Evolutionary conservation across 495 filamentous ascomycete genomes (phyloP).

Genomic region (Cercophora scortea): DNA sequence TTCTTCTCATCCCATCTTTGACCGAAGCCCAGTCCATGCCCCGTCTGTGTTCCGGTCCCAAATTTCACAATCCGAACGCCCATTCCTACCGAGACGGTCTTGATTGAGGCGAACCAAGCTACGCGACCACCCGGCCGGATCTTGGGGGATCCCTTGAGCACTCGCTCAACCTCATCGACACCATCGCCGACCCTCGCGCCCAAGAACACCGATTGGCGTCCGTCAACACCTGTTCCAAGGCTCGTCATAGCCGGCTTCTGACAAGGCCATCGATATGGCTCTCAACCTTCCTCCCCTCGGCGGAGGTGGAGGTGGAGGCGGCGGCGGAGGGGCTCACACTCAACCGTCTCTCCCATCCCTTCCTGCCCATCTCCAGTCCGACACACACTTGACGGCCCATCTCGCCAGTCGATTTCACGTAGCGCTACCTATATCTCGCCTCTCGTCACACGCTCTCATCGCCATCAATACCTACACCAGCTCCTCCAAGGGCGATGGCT

Average conservation of each 20-base stretch:
- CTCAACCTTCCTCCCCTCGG: constrained; percentile 34
- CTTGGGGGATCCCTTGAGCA: too few species aligned
- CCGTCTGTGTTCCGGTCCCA: too few species aligned
- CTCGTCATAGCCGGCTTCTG: constrained; percentile 11
- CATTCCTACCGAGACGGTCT: neutral
- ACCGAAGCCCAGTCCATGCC: neutral
- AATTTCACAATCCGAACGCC: neutral
- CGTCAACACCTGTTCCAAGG: neutral
- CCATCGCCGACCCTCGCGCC: neutral
- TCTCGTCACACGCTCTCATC: constrained; percentile 86
- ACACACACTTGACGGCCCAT: constrained; percentile 92
- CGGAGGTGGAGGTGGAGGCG: constrained; percentile 22
- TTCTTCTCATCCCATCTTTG: constrained; percentile 1
- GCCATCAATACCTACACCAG: constrained; percentile 85
- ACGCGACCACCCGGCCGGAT: too few species aligned
- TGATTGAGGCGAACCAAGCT: neutral
- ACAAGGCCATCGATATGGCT: constrained; percentile 30
- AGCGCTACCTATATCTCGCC: constrained; percentile 71
- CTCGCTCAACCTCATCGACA: neutral
- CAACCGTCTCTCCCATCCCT: constrained; percentile 83
- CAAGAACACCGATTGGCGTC: neutral
- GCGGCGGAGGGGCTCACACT: constrained; percentile 62
- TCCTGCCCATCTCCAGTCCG: constrained; percentile 87
- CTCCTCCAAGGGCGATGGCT: constrained; percentile 82
- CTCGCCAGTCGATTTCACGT: constrained; percentile 94